phyloP scores from a whole-genome alignment of 257 asterid genomes.

The Gardenia jasminoides region DNA sequence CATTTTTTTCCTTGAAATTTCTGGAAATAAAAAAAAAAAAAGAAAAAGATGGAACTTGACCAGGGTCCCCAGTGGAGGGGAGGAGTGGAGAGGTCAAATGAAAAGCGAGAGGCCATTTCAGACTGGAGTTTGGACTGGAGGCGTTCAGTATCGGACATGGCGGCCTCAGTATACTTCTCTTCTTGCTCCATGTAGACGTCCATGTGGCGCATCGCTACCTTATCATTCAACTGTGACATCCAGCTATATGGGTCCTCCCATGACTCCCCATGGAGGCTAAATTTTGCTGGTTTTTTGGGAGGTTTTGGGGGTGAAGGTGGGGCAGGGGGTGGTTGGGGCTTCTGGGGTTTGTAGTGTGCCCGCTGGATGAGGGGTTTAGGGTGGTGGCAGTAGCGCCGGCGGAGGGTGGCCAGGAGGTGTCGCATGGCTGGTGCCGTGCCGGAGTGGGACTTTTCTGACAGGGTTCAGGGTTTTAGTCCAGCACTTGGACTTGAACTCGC shows the following conservation, averaged over 20 bases:
- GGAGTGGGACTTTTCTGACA: not conserved
- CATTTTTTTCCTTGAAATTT: not conserved
- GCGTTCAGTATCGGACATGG: conserved; percentile 74
- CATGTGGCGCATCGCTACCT: conserved; percentile 97
- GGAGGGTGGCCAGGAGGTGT: conserved; percentile 51
- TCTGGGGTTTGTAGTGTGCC: conserved; percentile 73
- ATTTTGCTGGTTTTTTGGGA: conserved; percentile 67
- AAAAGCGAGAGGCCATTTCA: conserved; percentile 81
- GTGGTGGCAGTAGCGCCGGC: conserved; percentile 39
- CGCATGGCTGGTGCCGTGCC: conserved; percentile 51
- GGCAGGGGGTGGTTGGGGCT: conserved; percentile 58
- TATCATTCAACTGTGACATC: conserved; percentile 88
- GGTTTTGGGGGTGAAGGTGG: conserved; percentile 84
- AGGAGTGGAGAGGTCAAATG: conserved; percentile 78
- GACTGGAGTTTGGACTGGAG: conserved; percentile 79
- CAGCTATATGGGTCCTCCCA: conserved; percentile 88
- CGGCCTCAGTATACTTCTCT: conserved; percentile 94
- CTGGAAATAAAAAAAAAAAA: not conserved
- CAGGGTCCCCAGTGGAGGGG: conserved; percentile 93
- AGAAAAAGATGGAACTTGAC: conserved; percentile 31
- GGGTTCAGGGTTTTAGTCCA: not conserved
- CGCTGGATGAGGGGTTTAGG: conserved; percentile 27
- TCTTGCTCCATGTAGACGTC: conserved; percentile 97
- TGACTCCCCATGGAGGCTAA: conserved; percentile 71
- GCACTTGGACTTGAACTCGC: too few relatives aligned